Base-by-base conservation (phyloP, 352 stramenopile genomes). In the Phytophthora chlamydospora region DNA sequence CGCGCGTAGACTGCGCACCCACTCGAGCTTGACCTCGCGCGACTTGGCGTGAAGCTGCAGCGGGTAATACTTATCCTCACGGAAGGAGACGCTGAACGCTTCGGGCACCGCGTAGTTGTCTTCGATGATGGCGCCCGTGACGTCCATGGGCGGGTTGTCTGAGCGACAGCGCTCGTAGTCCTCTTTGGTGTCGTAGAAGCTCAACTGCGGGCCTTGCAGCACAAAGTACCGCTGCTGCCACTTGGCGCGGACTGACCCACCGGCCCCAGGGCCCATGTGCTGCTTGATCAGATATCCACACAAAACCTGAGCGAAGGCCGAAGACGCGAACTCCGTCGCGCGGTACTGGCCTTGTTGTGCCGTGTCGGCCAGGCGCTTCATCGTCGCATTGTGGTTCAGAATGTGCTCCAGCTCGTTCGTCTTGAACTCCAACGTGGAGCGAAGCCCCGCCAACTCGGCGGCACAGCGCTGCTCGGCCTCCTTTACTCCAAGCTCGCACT, bases 161-260 rank as follows among this genome's bases (percentile, higher is more conserved):
- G 83, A 78, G 41, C 85, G 85, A 21, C 78, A 88, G 44, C 87
- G 85, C 60, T 93, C 82, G 62, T 93, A 95, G 65, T 95, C 87
- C 43, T 93, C 85, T 52, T 95, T 93, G 2, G 85, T 94, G 51
- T 93, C 85, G 66, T 90, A 95, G 34, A 91, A 92, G 39, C 77
- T 90, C 29, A 95, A 66, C 58, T 90, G 80, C 21, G 71, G 69
- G 24, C 85, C 87, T 68, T 93, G 80, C 12, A 95, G 55, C 38
- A 95, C 87, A 66, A 95, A 93, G 71, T 94, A 95, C 10, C 85
- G 85, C 64, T 94, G 87, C 70, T 94, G 83, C 87, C 87, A 95
- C 67, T 91, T 90, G n/a, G 75, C 73, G 19, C 62, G 79, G 24
- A 58, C 72, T 50, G 64, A 71, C 0, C 63, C 66, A 48, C 52